These are phyloP conservation scores for Claviceps maximensis DNA, from an alignment of 2,329 filamentous ascomycete genomes.

Conservation along the genomic window DNA sequence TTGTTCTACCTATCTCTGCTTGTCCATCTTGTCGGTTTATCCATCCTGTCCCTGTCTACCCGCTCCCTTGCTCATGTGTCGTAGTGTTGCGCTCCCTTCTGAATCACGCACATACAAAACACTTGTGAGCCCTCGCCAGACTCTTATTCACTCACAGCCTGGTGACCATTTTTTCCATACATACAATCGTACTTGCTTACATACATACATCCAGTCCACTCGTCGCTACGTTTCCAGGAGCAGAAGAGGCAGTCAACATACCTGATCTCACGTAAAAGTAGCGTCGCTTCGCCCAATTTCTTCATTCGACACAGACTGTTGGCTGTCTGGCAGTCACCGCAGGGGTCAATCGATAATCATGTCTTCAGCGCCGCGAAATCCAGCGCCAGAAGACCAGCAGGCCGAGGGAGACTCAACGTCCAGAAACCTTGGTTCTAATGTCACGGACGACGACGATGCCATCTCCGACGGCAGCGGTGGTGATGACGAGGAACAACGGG, in stretches of 20 bases:
- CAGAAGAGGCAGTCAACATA: background rate
- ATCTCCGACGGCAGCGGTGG: constrained; percentile 27
- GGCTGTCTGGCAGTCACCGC: background rate
- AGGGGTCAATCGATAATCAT: background rate
- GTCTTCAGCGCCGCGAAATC: constrained; percentile 19
- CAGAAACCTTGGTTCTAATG: constrained; percentile 29
- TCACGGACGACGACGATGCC: constrained; percentile 31
- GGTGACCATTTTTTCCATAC: background rate
- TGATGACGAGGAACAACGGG: constrained; percentile 16
- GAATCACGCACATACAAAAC: background rate
- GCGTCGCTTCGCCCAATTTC: background rate
- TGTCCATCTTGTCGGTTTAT: background rate
- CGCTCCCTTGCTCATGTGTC: background rate
- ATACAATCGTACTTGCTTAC: too few relatives aligned
- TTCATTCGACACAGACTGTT: background rate
- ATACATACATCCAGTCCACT: background rate
- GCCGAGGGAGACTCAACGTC: constrained; percentile 28
- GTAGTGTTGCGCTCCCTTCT: background rate
- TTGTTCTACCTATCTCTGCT: background rate
- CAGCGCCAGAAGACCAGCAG: constrained; percentile 33
- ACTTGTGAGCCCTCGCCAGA: background rate
- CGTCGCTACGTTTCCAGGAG: background rate
- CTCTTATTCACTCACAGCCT: background rate
- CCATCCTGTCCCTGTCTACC: background rate
- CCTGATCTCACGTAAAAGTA: background rate